Base-by-base conservation (phyloP, 768 basidiomycete species). In the Rhodotorula toruloides region DNA sequence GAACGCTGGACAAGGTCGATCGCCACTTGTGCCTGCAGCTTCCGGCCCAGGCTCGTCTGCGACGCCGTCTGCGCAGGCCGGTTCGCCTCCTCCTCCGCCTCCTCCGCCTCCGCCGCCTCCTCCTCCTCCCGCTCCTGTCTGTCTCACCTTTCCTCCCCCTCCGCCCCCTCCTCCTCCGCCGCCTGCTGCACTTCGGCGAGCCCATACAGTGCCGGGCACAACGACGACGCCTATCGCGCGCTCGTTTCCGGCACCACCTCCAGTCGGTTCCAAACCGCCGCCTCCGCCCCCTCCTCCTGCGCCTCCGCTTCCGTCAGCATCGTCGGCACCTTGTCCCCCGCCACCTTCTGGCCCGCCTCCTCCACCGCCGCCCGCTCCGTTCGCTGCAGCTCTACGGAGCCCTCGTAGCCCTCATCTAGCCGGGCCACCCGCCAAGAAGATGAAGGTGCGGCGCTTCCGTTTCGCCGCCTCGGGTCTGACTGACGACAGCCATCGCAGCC, bases 1-100 rank as follows among this genome's bases (percentile, higher is more conserved):
- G 79, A 80, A 42, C 39, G 7, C 79, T 86, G 13, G 53, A 84
- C 84, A 71, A 77, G 79, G 22, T 81, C 84, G 50, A 17, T 66
- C 66, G 78, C 63, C 77, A 74, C 65, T 81, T 81, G 73, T 85
- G n/a, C 70, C 76, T 2, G 64, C 71, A 1, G 70, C 75, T 46
- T 54, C 66, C 5, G 32, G 27, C 5, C 34, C 46, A 4, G 32
- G 52, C 29, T 17, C 43, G 5, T 42, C 43, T 32, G 36, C 48
- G 39, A 48, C 68, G 29, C 58, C 70, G 11, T 61, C 72, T 37
- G 54, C 60, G 4, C 77, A 76, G 9, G 72, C 78, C 17, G 25
- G 19, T 14, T 31, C 31, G 3, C 39, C 62, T 32, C 65, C 75
- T n/a, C 70, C 75, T 7, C 64, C 70, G 14, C 2, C 48, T 11